These are phyloP conservation scores for Colletotrichum cuscutae DNA, from an alignment of 2,329 filamentous ascomycete species.

Conservation along the genomic window DNA sequence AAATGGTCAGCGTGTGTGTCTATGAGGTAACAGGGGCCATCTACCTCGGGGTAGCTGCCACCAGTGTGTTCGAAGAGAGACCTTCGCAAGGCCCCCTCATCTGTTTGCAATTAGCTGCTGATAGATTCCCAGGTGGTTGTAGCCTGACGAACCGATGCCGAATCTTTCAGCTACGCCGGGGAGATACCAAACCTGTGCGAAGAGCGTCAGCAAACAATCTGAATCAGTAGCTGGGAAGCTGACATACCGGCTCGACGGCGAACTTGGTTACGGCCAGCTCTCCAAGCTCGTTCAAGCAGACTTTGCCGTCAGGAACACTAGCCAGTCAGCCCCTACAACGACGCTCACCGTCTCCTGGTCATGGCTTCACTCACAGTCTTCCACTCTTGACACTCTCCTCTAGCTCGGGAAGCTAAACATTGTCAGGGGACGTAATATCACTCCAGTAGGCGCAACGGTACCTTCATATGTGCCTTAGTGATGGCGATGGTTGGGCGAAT, in stretches of 20 bases:
- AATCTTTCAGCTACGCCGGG: conserved; percentile 92
- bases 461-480: conserved; percentile 93
- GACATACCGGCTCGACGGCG: conserved; percentile 88
- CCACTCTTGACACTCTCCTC: conserved; percentile 87
- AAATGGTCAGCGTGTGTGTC: conserved; percentile 37
- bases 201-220: conserved; percentile 12
- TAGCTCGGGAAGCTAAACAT: conserved; percentile 81
- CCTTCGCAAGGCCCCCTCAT: conserved; percentile 87
- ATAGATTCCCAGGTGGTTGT: background rate
- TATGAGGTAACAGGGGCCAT: conserved; percentile 4
- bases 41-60: conserved; percentile 89
- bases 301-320: conserved; percentile 81
- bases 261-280: conserved; percentile 96
- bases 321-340: background rate
- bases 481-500: conserved; percentile 92
- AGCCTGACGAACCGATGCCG: conserved; percentile 73
- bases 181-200: conserved; percentile 75
- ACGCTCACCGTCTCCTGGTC: background rate
- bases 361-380: conserved; percentile 65
- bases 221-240: conserved; percentile 42
- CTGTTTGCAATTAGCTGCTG: conserved; percentile 52
- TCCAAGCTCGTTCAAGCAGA: conserved; percentile 85
- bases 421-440: conserved; percentile 12
- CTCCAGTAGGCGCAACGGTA: conserved; percentile 33
- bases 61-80: conserved; percentile 95